A percentile compares a stretch with the other conserved stretches of the same genome.
Evolutionary conservation across 805 yeast genomes (phyloP).

Genomic region (Yarrowia sp.): DNA sequence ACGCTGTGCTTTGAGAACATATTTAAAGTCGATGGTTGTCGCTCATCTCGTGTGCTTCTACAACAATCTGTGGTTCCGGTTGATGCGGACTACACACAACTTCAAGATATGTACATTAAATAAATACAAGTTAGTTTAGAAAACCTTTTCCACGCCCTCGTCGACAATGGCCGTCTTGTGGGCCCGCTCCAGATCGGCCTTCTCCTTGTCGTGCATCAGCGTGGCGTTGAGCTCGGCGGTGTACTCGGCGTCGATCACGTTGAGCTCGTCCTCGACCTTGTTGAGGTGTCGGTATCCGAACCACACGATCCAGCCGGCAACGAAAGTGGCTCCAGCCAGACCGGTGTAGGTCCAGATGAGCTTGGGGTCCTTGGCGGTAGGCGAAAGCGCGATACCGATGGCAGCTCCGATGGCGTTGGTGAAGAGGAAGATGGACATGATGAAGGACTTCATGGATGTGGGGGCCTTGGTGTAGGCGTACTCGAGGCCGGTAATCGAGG

Average conservation of each 20-base stretch:
- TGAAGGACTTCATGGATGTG: conserved; percentile 59
- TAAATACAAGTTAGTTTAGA: conserved; percentile 7
- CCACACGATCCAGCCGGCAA: conserved; percentile 65
- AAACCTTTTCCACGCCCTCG: conserved; percentile 23
- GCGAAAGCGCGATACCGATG: conserved; percentile 66
- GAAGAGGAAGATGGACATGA: conserved; percentile 60
- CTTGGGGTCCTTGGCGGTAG: conserved; percentile 67
- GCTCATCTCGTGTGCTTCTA: too few relatives aligned
- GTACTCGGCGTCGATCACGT: conserved; percentile 47
- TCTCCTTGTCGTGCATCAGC: neutral
- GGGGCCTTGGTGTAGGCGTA: conserved; percentile 86
- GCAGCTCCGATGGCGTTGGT: conserved; percentile 79
- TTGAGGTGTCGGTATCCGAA: conserved; percentile 54
- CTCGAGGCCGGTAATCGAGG: conserved; percentile 78
- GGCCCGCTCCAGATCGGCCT: conserved; percentile 7
- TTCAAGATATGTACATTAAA: conserved; percentile 23
- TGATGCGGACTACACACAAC: too few relatives aligned
- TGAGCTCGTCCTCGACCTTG: conserved; percentile 55
- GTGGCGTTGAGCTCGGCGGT: conserved; percentile 35
- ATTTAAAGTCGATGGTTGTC: too few relatives aligned
- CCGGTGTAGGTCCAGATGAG: conserved; percentile 68
- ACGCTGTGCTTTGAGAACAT: too few relatives aligned
- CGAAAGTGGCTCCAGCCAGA: conserved; percentile 55
- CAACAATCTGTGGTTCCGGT: too few relatives aligned
- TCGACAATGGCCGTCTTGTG: conserved; percentile 19